phyloP scores from a whole-genome alignment of 2,329 filamentous ascomycete genomes.

The Penicillium corylophilum region DNA sequence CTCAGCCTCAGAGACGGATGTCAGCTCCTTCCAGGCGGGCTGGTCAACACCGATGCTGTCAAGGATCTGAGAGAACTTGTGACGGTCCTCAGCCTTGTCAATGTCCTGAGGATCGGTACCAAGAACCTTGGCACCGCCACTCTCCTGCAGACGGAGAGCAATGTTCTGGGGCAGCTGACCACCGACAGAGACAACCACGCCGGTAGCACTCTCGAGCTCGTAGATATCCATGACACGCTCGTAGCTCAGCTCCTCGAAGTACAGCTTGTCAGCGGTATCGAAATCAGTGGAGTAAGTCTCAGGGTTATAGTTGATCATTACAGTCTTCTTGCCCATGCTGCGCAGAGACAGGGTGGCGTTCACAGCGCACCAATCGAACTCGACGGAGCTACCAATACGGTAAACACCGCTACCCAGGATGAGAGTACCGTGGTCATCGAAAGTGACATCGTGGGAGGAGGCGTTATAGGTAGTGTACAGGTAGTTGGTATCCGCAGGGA shows the following conservation, averaged over 20 bases:
- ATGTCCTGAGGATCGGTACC: conserved; percentile 93
- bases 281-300: conserved; percentile 83
- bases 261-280: conserved; percentile 85
- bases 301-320: conserved; percentile 94
- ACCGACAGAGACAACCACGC: conserved; percentile 92
- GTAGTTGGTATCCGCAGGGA: conserved; percentile 93
- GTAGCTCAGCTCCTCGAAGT: conserved; percentile 96
- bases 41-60: conserved; percentile 97
- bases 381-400: conserved; percentile 94
- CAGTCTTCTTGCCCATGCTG: conserved; percentile 89
- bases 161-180: conserved; percentile 98
- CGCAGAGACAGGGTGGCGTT: conserved; percentile 81
- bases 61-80: conserved; percentile 97
- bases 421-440: conserved; percentile 86
- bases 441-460: conserved; percentile 85
- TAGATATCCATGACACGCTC: conserved; percentile 99
- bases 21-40: conserved; percentile 96
- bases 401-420: conserved; percentile 95
- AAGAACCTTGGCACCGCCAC: conserved; percentile 83
- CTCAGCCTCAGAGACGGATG: conserved; percentile 83
- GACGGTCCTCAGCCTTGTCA: conserved; percentile 95
- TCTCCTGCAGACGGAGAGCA: conserved; percentile 87
- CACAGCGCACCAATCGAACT: conserved; percentile 98
- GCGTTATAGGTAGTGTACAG: conserved; percentile 98
- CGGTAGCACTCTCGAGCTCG: conserved; percentile 79